Base-by-base conservation (phyloP, 257 asterid genomes). In the Lithospermum erythrorhizon region DNA sequence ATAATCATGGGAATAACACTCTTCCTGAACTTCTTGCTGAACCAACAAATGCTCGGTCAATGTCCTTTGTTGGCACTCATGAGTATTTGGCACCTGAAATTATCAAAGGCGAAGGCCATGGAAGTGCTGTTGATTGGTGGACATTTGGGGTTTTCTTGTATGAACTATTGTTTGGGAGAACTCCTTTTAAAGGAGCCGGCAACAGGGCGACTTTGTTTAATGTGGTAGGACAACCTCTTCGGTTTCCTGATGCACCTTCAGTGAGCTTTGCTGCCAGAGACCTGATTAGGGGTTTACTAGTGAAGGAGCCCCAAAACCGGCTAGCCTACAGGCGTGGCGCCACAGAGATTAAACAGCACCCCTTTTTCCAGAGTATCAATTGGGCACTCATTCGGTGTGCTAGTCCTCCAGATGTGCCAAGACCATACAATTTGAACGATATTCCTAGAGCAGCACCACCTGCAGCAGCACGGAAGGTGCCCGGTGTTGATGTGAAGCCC, bases 111-210 rank as follows among this genome's bases (percentile, higher is more conserved):
- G 89, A 82, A 66, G 89, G 89, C 9, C 89, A 82, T 37, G 89
- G 89, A n/a, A 82, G 89, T 52, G 85, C 85, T 0, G 89, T 82
- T 22, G 88, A 82, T 25, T 82, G 88, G 88, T 82, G 88, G 88
- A 82, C 88, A 14, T 82, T 79, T 17, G 88, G 89, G 61, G 77
- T 82, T 20, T 82, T 82, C 59, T 30, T 82, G 16, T 76, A 82
- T 21, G 86, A 82, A 71, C 79, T 82, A 37, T 57, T 82, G 65
- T 79, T 82, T 2, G 86, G 89, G 6, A 72, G 73, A 53, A 82
- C 89, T 9, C 89, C 89, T 1, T 82, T 79, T 18, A 82, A 79
- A 56, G 89, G 89, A 24, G 73, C 85, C 0, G 85, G 86, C 5
- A 82, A 82, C 54, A 65, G 83, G 61, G 85, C 85, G 20, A 82